phyloP scores from a whole-genome alignment of 768 basidiomycete species.

The Suillus subalutaceus region DNA sequence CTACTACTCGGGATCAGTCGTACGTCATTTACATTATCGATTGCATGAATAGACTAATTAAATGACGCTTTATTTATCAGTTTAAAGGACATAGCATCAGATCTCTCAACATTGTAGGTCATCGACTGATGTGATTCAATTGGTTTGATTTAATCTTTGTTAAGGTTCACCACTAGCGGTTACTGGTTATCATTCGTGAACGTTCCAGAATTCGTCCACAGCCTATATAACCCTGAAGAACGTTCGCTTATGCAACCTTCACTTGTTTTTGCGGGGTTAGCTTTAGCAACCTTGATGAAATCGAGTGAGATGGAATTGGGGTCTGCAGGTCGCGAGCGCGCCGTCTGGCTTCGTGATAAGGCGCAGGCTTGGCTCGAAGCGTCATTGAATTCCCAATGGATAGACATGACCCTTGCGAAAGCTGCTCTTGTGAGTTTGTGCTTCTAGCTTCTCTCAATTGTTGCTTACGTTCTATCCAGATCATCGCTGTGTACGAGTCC shows the following conservation, averaged over 20 bases:
- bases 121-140: not conserved
- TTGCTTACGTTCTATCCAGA: slow-evolving; percentile 42
- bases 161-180: slow-evolving; percentile 65
- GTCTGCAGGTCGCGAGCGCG: slow-evolving; percentile 54
- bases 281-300: slow-evolving; percentile 71
- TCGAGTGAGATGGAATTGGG: slow-evolving; percentile 70
- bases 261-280: slow-evolving; percentile 67
- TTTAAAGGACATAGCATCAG: slow-evolving; percentile 49
- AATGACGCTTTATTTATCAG: slow-evolving; percentile 30
- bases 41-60: slow-evolving; percentile 9
- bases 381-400: slow-evolving; percentile 52
- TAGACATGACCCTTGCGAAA: slow-evolving; percentile 69
- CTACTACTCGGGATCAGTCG: slow-evolving; percentile 45
- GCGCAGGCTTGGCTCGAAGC: slow-evolving; percentile 58
- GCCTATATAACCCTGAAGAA: slow-evolving; percentile 52
- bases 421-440: slow-evolving; percentile 61
- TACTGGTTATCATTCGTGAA: slow-evolving; percentile 75
- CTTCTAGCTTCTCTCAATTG: not conserved
- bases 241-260: slow-evolving; percentile 68
- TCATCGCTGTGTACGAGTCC: slow-evolving; percentile 77
- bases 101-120: slow-evolving; percentile 56
- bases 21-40: slow-evolving; percentile 25
- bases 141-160: slow-evolving; percentile 12
- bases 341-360: slow-evolving; percentile 55
- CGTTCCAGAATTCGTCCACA: slow-evolving; percentile 52